Conservation (phyloP, 2,329 filamentous ascomycete genomes). For the Harringtonia aguacate region DNA sequence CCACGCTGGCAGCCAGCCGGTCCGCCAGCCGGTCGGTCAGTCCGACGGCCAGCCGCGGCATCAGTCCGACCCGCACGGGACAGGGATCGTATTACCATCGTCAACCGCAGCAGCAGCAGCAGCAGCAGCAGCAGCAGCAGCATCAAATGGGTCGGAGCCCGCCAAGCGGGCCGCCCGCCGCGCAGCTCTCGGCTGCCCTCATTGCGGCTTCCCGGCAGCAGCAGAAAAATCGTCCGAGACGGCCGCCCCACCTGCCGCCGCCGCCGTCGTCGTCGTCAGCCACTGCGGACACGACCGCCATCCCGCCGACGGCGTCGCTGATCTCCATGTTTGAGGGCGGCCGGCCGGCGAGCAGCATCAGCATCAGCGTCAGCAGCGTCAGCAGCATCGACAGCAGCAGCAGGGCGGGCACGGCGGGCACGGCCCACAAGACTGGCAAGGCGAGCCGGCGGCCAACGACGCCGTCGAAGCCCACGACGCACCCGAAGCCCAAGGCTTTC, state of each 20-base stretch:
- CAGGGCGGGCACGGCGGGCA: neutral
- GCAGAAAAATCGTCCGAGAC: neutral
- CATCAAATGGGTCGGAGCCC: too few relatives aligned
- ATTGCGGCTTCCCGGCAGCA: neutral
- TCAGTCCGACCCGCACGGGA: conserved; percentile 26
- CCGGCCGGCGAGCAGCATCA: conserved; percentile 19
- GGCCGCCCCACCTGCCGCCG: conserved; percentile 19
- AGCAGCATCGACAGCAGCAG: conserved; percentile 6
- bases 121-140: too few relatives aligned
- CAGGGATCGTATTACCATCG: too few relatives aligned
- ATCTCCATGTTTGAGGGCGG: conserved; percentile 57
- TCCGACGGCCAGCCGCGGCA: conserved; percentile 35
- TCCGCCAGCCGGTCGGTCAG: conserved; percentile 36
- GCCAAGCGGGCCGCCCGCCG: conserved; percentile 3
- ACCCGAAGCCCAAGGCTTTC: conserved; percentile 13
- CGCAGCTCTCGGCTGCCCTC: conserved; percentile 6
- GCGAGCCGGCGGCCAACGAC: conserved; percentile 15
- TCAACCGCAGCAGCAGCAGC: too few relatives aligned
- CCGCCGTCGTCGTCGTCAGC: conserved; percentile 12
- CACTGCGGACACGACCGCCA: conserved; percentile 39
- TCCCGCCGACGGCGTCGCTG: conserved; percentile 51
- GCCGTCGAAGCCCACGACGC: neutral
- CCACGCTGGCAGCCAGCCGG: conserved; percentile 50
- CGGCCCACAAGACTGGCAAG: conserved; percentile 8
- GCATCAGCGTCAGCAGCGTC: too few relatives aligned